phyloP scores from a whole-genome alignment of 192 early-diverging fungal genomes.

The Podochytrium sp. region DNA sequence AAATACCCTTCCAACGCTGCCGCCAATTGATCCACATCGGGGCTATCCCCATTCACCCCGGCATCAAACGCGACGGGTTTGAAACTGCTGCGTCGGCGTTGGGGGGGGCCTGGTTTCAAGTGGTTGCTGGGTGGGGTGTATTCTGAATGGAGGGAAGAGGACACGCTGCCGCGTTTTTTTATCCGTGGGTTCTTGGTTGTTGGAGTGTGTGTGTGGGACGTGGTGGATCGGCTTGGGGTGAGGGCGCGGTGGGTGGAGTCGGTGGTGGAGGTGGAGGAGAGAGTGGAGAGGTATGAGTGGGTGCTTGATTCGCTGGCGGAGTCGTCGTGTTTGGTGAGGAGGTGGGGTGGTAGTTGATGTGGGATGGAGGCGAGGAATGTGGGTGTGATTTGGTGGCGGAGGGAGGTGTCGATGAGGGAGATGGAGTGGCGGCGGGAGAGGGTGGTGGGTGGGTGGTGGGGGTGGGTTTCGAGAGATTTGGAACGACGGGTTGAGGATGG shows the following conservation, averaged over 20 bases:
- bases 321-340: neutral
- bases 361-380: neutral
- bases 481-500: neutral
- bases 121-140: neutral
- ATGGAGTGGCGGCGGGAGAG: neutral
- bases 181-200: neutral
- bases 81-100: neutral
- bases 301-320: neutral
- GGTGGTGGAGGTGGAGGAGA: neutral
- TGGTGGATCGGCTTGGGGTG: constrained; percentile 11
- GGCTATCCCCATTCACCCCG: neutral
- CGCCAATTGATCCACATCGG: constrained; percentile 29
- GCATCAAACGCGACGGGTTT: neutral
- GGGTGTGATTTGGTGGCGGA: neutral
- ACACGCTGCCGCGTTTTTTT: constrained; percentile 19
- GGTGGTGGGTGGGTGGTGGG: neutral
- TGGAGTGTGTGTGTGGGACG: neutral
- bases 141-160: constrained; percentile 11
- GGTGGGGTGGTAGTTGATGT: neutral
- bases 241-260: neutral
- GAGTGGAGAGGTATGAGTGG: neutral
- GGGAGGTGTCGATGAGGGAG: neutral
- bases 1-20: constrained; percentile 31
- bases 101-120: neutral
- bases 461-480: constrained; percentile 1